phyloP scores from a whole-genome alignment of 805 yeast species.

The Pichia eremophila region DNA sequence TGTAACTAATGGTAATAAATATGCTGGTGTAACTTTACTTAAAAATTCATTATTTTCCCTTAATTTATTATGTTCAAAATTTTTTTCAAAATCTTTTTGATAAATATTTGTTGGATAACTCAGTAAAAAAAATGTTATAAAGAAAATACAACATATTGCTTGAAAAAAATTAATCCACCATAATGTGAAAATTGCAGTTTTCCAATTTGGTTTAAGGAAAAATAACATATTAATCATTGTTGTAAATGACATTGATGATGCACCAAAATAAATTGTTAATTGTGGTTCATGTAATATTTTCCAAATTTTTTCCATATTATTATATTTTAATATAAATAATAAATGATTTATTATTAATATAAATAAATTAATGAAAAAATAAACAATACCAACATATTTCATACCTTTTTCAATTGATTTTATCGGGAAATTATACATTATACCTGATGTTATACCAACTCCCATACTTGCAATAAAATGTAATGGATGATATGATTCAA shows the following conservation, averaged over 20 bases:
- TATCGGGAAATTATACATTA: conserved; percentile 60
- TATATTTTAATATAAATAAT: conserved; percentile 32
- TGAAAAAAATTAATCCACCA: conserved; percentile 65
- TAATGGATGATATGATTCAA: conserved; percentile 33
- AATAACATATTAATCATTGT: conserved; percentile 54
- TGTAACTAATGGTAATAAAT: conserved; percentile 71
- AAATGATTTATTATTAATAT: conserved; percentile 35
- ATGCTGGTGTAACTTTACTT: conserved; percentile 41
- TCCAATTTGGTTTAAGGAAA: conserved; percentile 32
- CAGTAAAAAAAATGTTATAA: conserved; percentile 45
- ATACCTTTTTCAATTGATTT: conserved; percentile 29
- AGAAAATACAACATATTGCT: conserved; percentile 53
- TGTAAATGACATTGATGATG: conserved; percentile 70
- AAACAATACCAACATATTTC: conserved; percentile 41
- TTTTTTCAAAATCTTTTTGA: not conserved
- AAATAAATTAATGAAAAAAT: conserved; percentile 51
- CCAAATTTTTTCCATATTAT: conserved; percentile 15
- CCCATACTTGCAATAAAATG: conserved; percentile 82
- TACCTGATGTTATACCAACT: conserved; percentile 58
- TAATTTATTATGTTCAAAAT: conserved; percentile 7
- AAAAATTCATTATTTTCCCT: conserved; percentile 22
- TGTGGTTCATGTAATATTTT: conserved; percentile 31
- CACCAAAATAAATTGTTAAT: conserved; percentile 61
- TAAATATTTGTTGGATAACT: conserved; percentile 3
- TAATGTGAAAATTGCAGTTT: conserved; percentile 44